These are phyloP conservation scores for Eutrema yunnanense DNA, from an alignment of 345 rosid genomes.

Conservation along the genomic window DNA sequence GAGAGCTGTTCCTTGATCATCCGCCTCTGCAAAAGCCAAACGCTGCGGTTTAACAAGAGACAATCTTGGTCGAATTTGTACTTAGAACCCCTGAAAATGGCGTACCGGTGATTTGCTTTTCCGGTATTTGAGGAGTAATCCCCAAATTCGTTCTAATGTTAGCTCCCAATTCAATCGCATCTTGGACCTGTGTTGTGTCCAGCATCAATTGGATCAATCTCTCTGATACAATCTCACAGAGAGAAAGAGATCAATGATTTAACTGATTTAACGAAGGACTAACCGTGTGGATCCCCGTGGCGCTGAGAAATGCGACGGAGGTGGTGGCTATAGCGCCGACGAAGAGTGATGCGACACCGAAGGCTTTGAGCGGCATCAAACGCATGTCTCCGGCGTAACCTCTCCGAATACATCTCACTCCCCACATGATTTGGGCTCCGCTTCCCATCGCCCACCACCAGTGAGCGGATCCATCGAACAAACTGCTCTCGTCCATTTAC, in stretches of 20 bases:
- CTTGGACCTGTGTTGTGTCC: slow-evolving; percentile 36
- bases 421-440: slow-evolving; percentile 45
- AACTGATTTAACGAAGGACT: background rate
- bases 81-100: background rate
- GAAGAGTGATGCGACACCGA: slow-evolving; percentile 54
- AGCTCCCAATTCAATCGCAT: slow-evolving; percentile 42
- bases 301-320: slow-evolving; percentile 41
- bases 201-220: background rate
- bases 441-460: slow-evolving; percentile 32
- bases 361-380: slow-evolving; percentile 57
- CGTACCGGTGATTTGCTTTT: slow-evolving; percentile 17
- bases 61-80: background rate
- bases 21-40: slow-evolving; percentile 12
- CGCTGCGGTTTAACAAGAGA: background rate
- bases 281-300: slow-evolving; percentile 52
- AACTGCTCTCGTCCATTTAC: slow-evolving; percentile 20
- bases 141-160: slow-evolving; percentile 40
- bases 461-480: background rate
- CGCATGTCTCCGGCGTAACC: slow-evolving; percentile 54
- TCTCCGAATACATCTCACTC: slow-evolving; percentile 35
- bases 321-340: slow-evolving; percentile 49
- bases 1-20: background rate
- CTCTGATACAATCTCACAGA: background rate
- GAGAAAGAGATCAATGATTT: background rate
- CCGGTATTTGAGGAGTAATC: slow-evolving; percentile 21